A percentile compares a stretch with the other conserved stretches of the same genome.
These are phyloP conservation scores for Trifolium dubium DNA, from an alignment of 306 rosid genomes.

Conservation along the genomic window DNA sequence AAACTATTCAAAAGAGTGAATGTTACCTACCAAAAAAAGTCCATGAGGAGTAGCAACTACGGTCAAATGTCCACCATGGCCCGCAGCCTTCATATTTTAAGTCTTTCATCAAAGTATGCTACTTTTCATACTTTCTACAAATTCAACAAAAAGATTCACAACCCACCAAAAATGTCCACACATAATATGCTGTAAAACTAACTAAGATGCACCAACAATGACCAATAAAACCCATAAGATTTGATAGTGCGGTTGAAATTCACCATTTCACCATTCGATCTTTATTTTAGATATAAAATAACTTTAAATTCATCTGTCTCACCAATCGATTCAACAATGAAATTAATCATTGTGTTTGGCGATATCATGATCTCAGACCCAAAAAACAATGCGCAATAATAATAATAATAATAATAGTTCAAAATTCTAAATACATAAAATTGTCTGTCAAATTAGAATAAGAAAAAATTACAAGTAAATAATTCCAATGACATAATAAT, in stretches of 20 bases:
- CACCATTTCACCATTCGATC: too few species aligned
- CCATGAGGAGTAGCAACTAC: too few species aligned
- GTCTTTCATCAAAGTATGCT: not conserved
- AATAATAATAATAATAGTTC: not conserved
- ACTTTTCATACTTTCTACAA: slow-evolving; percentile 2
- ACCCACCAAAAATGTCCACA: not conserved
- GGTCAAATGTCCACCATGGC: slow-evolving; percentile 16
- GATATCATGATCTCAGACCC: too few species aligned
- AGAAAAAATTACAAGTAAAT: not conserved
- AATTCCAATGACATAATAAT: slow-evolving; percentile 10
- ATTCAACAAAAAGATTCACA: slow-evolving; percentile 25
- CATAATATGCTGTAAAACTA: not conserved
- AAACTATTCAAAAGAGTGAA: too few species aligned
- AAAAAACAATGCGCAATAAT: not conserved
- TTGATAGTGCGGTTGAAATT: too few species aligned
- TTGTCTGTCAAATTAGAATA: slow-evolving; percentile 8
- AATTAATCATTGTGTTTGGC: too few species aligned
- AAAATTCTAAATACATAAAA: not conserved
- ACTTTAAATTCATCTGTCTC: too few species aligned
- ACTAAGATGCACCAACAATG: not conserved
- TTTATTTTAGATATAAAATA: too few species aligned
- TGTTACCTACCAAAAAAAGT: too few species aligned
- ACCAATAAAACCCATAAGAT: not conserved
- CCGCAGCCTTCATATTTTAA: not conserved
- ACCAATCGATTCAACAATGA: too few species aligned